Evolutionary conservation across 495 filamentous ascomycete genomes (phyloP), one percentile per base, ranked within the genome.

Genomic region (Penicillium atrosanguineum): DNA sequence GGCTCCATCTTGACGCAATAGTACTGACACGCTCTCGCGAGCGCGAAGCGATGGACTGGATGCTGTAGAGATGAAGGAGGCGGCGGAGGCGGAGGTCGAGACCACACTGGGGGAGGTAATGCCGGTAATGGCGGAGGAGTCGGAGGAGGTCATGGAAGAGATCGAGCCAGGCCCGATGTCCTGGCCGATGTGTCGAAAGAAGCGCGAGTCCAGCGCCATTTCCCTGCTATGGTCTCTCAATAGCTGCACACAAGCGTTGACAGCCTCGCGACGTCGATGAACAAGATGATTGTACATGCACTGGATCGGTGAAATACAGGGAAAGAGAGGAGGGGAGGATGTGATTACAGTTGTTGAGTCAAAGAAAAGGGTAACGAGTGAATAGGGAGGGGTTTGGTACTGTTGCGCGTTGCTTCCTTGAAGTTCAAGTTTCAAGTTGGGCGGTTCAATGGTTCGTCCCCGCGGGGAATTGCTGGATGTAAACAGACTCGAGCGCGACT

Each of bases 31-130:
- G 28, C 82, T 80, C 65, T 91, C 86, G 60, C 87, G 75, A 12
- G 88, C 87, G 37, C 89, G 86, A 63, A 94, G 68, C 34, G 87
- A 91, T 28, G 77, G 82, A 59, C 71, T 83, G 20, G 81, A 83
- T 4, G 76, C 76, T 38, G 68, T 74, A 9, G 75, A 81, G 55
- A 65, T 63, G 50, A 80, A 58, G 3, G 64, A 56, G 21, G 83
- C 83, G 12, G 83, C 83, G 41, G 84, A 89, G 43, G 84, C 85
- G 48, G 76, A 82, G 28, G 81, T 86, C 51, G 76, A 81, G 44
- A 79, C 61, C 50, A 66, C 54, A 20, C 72, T 71, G 1, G 75
- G 73, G 25, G 67, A 72, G 1, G 77, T 81, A 48, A 80, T 80
- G 14, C 78, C 79, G 6, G 79, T 81, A 46, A 81, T 71, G 40